A percentile compares a stretch with the other conserved stretches of the same genome.
phyloP scores from a whole-genome alignment of 73 alveolate genomes.

The Tetrahymena thermophila region DNA sequence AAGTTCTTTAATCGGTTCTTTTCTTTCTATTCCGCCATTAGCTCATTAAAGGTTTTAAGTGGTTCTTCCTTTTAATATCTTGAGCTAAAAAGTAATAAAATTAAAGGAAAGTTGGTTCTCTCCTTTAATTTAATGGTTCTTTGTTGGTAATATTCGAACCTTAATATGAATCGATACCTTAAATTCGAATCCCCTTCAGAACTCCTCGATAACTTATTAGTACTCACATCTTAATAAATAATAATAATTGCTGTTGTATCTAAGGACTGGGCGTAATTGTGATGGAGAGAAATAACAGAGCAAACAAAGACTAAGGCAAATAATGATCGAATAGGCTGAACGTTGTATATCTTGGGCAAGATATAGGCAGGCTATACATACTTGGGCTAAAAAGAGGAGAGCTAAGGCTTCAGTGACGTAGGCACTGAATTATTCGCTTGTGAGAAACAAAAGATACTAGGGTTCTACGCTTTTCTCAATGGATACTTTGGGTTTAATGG shows the following conservation, averaged over 20 bases:
- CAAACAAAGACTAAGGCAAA: neutral
- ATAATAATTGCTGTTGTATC: neutral
- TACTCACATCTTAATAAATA: neutral
- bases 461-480: neutral
- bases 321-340: neutral
- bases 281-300: neutral
- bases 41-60: neutral
- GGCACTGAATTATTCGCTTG: neutral
- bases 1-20: neutral
- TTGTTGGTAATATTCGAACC: constrained; percentile 1
- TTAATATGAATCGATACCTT: neutral
- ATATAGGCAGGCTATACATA: neutral
- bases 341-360: neutral
- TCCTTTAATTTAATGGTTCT: neutral
- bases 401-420: neutral
- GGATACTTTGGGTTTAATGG: neutral
- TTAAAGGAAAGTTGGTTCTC: neutral
- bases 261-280: neutral
- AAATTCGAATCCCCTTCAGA: neutral
- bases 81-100: neutral
- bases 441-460: neutral
- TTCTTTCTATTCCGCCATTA: neutral
- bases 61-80: neutral
- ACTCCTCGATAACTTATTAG: neutral
- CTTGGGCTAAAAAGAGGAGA: neutral